phyloP scores from a whole-genome alignment of 2,329 filamentous ascomycete species.

The Diaporthe nobilis region DNA sequence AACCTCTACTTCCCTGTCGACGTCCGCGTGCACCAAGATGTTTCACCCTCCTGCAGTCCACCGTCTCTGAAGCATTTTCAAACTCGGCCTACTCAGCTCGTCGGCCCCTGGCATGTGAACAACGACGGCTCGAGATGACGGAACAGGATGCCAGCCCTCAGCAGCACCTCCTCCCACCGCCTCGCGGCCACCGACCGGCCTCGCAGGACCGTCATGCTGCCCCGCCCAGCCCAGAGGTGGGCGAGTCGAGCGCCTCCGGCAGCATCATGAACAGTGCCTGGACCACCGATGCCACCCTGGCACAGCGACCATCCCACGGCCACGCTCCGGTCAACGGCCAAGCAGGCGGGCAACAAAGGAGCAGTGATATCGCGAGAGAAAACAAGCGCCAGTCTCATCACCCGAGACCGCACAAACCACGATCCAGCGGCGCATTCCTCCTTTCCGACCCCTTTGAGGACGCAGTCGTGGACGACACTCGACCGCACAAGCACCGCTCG shows the following conservation, averaged over 20 bases:
- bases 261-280: slow-evolving; percentile 45
- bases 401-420: slow-evolving; percentile 56
- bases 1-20: neutral
- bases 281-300: slow-evolving; percentile 42
- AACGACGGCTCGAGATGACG: slow-evolving; percentile 41
- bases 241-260: slow-evolving; percentile 59
- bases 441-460: slow-evolving; percentile 58
- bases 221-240: slow-evolving; percentile 57
- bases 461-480: slow-evolving; percentile 50
- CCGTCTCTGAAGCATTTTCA: slow-evolving; percentile 33
- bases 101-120: slow-evolving; percentile 38
- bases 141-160: slow-evolving; percentile 40
- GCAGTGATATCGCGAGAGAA: slow-evolving; percentile 11
- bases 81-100: slow-evolving; percentile 23
- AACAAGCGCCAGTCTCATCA: slow-evolving; percentile 38
- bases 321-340: slow-evolving; percentile 12
- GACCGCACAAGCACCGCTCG: slow-evolving; percentile 43
- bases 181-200: slow-evolving; percentile 13
- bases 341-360: neutral
- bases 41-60: slow-evolving; percentile 32
- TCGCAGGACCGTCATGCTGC: slow-evolving; percentile 30
- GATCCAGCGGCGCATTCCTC: slow-evolving; percentile 66
- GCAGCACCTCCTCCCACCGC: slow-evolving; percentile 36
- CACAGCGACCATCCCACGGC: slow-evolving; percentile 41
- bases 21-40: slow-evolving; percentile 40